Conservation (phyloP, 148 eudicot species). For the Silene uniflora region DNA sequence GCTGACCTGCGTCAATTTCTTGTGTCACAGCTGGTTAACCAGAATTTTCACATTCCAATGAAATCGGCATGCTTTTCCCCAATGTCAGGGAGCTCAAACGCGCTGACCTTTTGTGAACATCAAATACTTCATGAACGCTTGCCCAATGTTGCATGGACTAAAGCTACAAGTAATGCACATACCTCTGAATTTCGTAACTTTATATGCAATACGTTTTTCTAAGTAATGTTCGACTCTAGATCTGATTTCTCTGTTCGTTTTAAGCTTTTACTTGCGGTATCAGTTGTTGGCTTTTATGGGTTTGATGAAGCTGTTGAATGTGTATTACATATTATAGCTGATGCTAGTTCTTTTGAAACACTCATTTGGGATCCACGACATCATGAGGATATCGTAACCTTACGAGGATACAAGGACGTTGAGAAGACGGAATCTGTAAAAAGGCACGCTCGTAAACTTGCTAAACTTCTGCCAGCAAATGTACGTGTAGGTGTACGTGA, state of each 20-base stretch:
- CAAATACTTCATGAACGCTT: neutral
- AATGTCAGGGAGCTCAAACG: constrained; percentile 3
- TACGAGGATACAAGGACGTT: neutral
- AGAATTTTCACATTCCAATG: no score
- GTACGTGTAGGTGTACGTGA: neutral
- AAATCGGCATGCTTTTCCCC: neutral
- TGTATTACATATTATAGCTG: neutral
- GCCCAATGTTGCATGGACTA: neutral
- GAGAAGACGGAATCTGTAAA: neutral
- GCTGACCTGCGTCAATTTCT: neutral
- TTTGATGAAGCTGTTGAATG: neutral
- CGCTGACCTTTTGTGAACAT: no score
- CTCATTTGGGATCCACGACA: no score
- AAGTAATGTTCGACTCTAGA: neutral
- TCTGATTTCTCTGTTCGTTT: no score
- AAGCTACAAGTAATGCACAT: neutral
- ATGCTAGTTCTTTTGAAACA: no score
- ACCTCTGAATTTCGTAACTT: neutral
- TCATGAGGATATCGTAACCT: neutral
- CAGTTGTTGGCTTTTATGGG: neutral
- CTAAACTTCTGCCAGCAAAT: constrained; percentile 1
- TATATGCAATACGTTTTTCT: neutral
- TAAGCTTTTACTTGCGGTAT: no score
- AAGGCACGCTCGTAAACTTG: constrained; percentile 1
- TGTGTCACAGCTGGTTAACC: neutral